Evolutionary conservation across 805 yeast genomes (phyloP), one percentile per base, ranked within the genome.

Genomic region (Saccharomycopsis oosterbeekiorum): DNA sequence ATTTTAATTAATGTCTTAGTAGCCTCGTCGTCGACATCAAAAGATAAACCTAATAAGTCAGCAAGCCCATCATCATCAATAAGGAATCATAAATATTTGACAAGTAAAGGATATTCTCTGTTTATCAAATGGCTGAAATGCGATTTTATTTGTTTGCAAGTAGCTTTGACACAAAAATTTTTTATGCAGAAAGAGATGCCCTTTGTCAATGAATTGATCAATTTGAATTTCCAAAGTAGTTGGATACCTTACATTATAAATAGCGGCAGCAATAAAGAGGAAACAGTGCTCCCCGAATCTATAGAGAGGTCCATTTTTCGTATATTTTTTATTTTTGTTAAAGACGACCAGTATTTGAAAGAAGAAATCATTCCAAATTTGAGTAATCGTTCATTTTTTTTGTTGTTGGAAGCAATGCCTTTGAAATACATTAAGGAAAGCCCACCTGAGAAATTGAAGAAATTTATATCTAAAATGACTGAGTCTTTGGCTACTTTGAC

Each of bases 251-350:
- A 40, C 26, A 60, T 63, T 17, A 11, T 58, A 4, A 17, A 51
- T 15, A 61, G 61, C 42, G 2, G 54, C 10, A 37, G 55, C 1
- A 17, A 29, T n/a, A 37, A 34, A 17, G 14, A 40, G 26, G 24
- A 42, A 11, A 19, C 53, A 42, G 6, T 56, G 11, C 29, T 63
- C n/a, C 57, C 64, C 14, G 26, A 24, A 6, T 26, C 56, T 26
- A 60, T 63, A 15, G 65, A 63, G 47, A 21, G 65, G n/a, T 63
- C 65, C 19, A 57, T 63, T n/a, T 63, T 64, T 62, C 26, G 65
- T 39, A 56, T 63, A 4, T 63, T 63, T 19, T 63, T 56, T 63
- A 53, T 63, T 50, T 63, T 63, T 41, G 41, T 63, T 19, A 58
- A 42, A 41, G 59, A 63, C 39, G 53, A 47, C 4, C 15, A 47